These are phyloP conservation scores for Trapa bicornis DNA, from an alignment of 345 rosid genomes.

Conservation along the genomic window DNA sequence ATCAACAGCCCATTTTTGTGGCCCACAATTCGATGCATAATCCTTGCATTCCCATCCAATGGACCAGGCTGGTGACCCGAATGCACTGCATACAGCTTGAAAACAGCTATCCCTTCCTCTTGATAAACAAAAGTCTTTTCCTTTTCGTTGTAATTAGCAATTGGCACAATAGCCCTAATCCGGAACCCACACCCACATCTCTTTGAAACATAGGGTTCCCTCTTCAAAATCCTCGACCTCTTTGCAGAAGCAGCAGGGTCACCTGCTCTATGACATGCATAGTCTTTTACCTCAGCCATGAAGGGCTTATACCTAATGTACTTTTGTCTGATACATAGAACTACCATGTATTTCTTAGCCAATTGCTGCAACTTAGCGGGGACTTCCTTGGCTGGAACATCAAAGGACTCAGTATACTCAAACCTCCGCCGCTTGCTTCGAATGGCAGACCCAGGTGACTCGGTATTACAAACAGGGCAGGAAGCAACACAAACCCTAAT, in stretches of 20 bases:
- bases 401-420: slow-evolving; percentile 88
- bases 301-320: slow-evolving; percentile 94
- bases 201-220: slow-evolving; percentile 96
- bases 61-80: slow-evolving; percentile 98
- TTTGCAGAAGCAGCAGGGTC: slow-evolving; percentile 58
- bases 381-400: slow-evolving; percentile 93
- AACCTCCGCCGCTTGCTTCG: slow-evolving; percentile 75
- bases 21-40: slow-evolving; percentile 93
- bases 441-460: slow-evolving; percentile 60
- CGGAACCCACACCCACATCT: slow-evolving; percentile 95
- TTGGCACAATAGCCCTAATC: slow-evolving; percentile 93
- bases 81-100: slow-evolving; percentile 90
- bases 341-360: slow-evolving; percentile 93
- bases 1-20: slow-evolving; percentile 55
- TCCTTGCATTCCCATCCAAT: slow-evolving; percentile 89
- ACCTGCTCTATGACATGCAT: slow-evolving; percentile 98
- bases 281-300: slow-evolving; percentile 99
- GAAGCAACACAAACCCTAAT: slow-evolving; percentile 94
- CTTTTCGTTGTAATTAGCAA: slow-evolving; percentile 87
- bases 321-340: slow-evolving; percentile 95
- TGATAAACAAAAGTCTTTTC: slow-evolving; percentile 87
- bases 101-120: slow-evolving; percentile 90
- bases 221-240: slow-evolving; percentile 84
- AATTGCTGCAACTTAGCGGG: slow-evolving; percentile 74
- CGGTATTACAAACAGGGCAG: slow-evolving; percentile 53